phyloP scores from a whole-genome alignment of 305 asterid species.

The Salvia sclarea region DNA sequence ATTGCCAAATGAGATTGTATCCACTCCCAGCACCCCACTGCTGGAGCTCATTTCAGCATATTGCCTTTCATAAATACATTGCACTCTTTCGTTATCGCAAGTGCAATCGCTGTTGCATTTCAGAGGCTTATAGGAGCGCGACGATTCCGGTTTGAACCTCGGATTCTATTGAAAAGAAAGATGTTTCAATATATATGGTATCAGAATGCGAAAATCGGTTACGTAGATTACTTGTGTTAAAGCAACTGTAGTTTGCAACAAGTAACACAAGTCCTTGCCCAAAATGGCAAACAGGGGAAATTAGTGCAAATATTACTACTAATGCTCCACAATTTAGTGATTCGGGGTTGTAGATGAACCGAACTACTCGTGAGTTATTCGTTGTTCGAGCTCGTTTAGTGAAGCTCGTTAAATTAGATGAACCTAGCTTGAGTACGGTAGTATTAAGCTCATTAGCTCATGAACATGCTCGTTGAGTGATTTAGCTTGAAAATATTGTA shows the following conservation, averaged over 20 bases:
- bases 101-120: slow-evolving; percentile 78
- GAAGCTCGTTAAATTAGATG: too few relatives aligned
- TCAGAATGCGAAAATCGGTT: slow-evolving; percentile 11
- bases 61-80: slow-evolving; percentile 78
- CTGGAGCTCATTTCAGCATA: slow-evolving; percentile 98
- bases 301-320: too few relatives aligned
- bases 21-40: slow-evolving; percentile 90
- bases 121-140: slow-evolving; percentile 73
- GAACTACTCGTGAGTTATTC: too few relatives aligned
- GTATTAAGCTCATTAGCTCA: too few relatives aligned
- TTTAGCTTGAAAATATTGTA: too few relatives aligned
- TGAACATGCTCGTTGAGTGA: too few relatives aligned
- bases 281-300: not conserved
- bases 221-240: slow-evolving; percentile 1
- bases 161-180: slow-evolving; percentile 67
- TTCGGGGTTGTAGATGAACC: too few relatives aligned
- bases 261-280: too few relatives aligned
- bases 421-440: too few relatives aligned
- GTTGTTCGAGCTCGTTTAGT: too few relatives aligned
- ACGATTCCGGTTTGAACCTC: slow-evolving; percentile 75
- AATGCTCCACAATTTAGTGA: too few relatives aligned
- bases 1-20: slow-evolving; percentile 90
- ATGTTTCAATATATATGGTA: slow-evolving; percentile 15
- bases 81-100: slow-evolving; percentile 72
- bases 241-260: slow-evolving; percentile 10